A percentile compares a stretch with the other conserved stretches of the same genome.
Evolutionary conservation across 1,139 yeast genomes (phyloP).

Genomic region (Debaryomyces sp.): DNA sequence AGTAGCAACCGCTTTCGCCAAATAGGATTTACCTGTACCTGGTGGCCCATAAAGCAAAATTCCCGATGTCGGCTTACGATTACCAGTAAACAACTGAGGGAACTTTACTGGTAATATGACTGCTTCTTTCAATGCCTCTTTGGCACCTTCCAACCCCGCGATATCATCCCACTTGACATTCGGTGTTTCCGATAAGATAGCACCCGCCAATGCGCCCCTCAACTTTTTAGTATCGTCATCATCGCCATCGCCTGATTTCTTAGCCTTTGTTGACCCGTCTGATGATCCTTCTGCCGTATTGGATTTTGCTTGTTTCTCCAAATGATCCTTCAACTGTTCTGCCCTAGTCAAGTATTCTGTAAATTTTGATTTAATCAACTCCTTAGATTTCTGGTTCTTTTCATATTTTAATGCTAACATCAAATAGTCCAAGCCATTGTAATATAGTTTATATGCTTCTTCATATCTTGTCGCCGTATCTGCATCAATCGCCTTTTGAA

Average conservation of each 20-base stretch:
- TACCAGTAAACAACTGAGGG: constrained; percentile 93
- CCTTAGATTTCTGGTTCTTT: constrained; percentile 87
- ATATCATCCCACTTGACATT: constrained; percentile 94
- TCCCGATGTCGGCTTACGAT: constrained; percentile 91
- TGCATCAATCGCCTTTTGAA: constrained; percentile 93
- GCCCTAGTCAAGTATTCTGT: constrained; percentile 93
- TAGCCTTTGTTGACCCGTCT: constrained; percentile 63
- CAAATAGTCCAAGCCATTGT: constrained; percentile 90
- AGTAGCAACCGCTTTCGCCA: constrained; percentile 98
- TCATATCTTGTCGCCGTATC: constrained; percentile 90
- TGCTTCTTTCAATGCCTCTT: constrained; percentile 96
- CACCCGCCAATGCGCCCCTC: constrained; percentile 89
- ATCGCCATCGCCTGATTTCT: constrained; percentile 52
- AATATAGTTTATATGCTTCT: constrained; percentile 91
- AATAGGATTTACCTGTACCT: constrained; percentile 96
- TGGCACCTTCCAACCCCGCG: constrained; percentile 94
- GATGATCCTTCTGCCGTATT: constrained; percentile 53
- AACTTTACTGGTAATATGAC: constrained; percentile 93
- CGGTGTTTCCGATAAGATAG: constrained; percentile 90
- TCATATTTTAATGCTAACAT: constrained; percentile 97
- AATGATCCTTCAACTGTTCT: constrained; percentile 88
- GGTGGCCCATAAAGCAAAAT: constrained; percentile 96
- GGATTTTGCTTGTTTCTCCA: constrained; percentile 63
- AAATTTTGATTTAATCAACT: constrained; percentile 83
- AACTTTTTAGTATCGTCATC: constrained; percentile 85